A percentile compares a stretch with the other conserved stretches of the same genome.
Evolutionary conservation across 306 rosid species (phyloP).

Genomic region (Arachis stenosperma): DNA sequence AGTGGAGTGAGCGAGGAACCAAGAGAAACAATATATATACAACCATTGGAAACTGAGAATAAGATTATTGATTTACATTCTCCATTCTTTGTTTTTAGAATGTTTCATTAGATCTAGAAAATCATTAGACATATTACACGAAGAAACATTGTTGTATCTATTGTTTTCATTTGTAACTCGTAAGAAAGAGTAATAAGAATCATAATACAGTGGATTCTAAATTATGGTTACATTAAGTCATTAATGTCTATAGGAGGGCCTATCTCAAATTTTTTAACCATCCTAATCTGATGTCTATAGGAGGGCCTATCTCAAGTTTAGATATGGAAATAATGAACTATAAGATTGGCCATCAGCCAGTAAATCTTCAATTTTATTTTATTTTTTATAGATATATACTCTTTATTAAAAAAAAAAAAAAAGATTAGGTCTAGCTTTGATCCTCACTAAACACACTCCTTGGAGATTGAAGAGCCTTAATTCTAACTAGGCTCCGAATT

Average conservation of each 20-base stretch:
- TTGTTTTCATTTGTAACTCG: slow-evolving; percentile 35
- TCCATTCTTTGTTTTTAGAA: slow-evolving; percentile 74
- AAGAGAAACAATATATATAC: slow-evolving; percentile 64
- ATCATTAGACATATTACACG: slow-evolving; percentile 1
- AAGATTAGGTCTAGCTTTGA: too few relatives aligned
- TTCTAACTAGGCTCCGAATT: too few relatives aligned
- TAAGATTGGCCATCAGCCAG: background rate
- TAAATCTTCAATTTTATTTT: slow-evolving; percentile 12
- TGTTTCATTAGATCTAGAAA: slow-evolving; percentile 44
- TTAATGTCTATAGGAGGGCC: background rate
- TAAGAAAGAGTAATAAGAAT: slow-evolving; percentile 33
- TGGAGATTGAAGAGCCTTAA: too few relatives aligned
- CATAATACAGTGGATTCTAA: slow-evolving; percentile 29
- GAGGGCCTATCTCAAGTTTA: background rate
- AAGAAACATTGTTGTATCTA: slow-evolving; percentile 34
- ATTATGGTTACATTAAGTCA: background rate
- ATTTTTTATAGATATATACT: too few relatives aligned
- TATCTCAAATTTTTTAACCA: too few relatives aligned
- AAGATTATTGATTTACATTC: slow-evolving; percentile 61
- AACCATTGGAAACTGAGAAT: slow-evolving; percentile 66
- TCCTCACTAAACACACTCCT: too few relatives aligned
- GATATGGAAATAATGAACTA: background rate
- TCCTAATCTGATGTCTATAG: slow-evolving; percentile 7
- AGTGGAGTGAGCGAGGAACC: slow-evolving; percentile 96
- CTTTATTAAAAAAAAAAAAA: too few relatives aligned